Percentiles rank a stretch among this genome's conserved stretches.
phyloP scores from a whole-genome alignment of 345 rosid genomes.

The Gossypium mustelinum region DNA sequence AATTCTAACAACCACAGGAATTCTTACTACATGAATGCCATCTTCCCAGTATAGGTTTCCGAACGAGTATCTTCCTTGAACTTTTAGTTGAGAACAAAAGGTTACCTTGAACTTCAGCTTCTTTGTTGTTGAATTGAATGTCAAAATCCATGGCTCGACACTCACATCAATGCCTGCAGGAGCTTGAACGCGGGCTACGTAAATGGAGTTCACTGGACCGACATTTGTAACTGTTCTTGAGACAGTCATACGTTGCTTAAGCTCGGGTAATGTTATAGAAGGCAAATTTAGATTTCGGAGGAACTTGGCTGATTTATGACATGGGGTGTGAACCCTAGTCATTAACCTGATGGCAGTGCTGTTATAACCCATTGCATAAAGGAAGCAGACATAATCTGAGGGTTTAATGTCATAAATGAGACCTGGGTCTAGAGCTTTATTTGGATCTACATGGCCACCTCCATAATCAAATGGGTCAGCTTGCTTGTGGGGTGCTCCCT shows the following conservation, averaged over 20 bases:
- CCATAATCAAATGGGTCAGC: constrained; percentile 22
- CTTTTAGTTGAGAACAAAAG: constrained; percentile 29
- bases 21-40: constrained; percentile 42
- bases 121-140: constrained; percentile 40
- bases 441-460: constrained; percentile 20
- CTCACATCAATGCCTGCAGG: constrained; percentile 46
- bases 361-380: constrained; percentile 45
- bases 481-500: constrained; percentile 24
- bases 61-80: constrained; percentile 55
- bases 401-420: constrained; percentile 11
- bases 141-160: constrained; percentile 50
- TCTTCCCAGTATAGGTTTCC: constrained; percentile 51
- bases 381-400: constrained; percentile 17
- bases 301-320: constrained; percentile 40
- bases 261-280: constrained; percentile 60
- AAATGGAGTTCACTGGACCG: constrained; percentile 43
- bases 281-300: constrained; percentile 58
- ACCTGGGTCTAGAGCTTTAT: constrained; percentile 16
- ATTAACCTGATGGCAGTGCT: constrained; percentile 45
- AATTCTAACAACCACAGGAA: constrained; percentile 40
- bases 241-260: constrained; percentile 37
- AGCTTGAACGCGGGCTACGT: constrained; percentile 39
- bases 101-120: constrained; percentile 42
- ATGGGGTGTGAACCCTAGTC: constrained; percentile 31
- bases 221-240: constrained; percentile 69